These are phyloP conservation scores for Mortierella alpina DNA, from an alignment of 192 early-diverging fungal genomes.

Conservation along the genomic window DNA sequence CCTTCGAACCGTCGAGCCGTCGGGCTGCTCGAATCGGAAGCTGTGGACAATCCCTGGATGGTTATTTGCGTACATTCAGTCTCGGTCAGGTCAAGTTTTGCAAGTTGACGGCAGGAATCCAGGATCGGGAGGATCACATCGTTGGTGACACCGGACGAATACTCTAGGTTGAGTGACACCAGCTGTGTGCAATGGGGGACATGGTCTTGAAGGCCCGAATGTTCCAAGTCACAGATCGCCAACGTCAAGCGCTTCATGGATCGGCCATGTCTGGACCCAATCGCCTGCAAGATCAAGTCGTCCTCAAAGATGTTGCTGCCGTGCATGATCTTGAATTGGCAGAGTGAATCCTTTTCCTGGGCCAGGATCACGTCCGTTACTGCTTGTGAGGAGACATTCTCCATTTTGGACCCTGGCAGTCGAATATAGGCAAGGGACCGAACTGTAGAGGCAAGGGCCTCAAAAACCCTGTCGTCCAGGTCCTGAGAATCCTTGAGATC, in stretches of 20 bases:
- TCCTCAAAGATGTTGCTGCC: slow-evolving; percentile 44
- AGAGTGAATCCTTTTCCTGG: slow-evolving; percentile 22
- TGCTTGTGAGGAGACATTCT: slow-evolving; percentile 15
- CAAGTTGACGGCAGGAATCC: slow-evolving; percentile 19
- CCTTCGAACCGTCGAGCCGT: slow-evolving; percentile 14
- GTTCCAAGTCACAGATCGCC: slow-evolving; percentile 41
- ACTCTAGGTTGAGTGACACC: slow-evolving; percentile 43
- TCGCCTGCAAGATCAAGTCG: slow-evolving; percentile 28
- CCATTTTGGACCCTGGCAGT: slow-evolving; percentile 24
- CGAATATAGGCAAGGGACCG: slow-evolving; percentile 33
- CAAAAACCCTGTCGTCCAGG: slow-evolving; percentile 24
- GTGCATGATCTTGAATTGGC: slow-evolving; percentile 41
- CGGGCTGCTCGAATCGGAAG: slow-evolving; percentile 7
- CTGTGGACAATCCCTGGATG: slow-evolving; percentile 30
- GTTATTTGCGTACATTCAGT: slow-evolving; percentile 34
- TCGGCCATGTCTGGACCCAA: slow-evolving; percentile 24
- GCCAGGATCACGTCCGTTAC: slow-evolving; percentile 29
- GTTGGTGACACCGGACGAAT: slow-evolving; percentile 42
- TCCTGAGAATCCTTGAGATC: slow-evolving; percentile 42
- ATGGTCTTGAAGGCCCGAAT: slow-evolving; percentile 32
- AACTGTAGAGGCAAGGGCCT: slow-evolving; percentile 16
- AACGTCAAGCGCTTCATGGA: slow-evolving; percentile 42
- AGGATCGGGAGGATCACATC: slow-evolving; percentile 35
- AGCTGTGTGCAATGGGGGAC: slow-evolving; percentile 23
- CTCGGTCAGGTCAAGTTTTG: slow-evolving; percentile 44